These are phyloP conservation scores for Eustoma russellianum DNA, from an alignment of 257 asterid genomes.

Conservation along the genomic window DNA sequence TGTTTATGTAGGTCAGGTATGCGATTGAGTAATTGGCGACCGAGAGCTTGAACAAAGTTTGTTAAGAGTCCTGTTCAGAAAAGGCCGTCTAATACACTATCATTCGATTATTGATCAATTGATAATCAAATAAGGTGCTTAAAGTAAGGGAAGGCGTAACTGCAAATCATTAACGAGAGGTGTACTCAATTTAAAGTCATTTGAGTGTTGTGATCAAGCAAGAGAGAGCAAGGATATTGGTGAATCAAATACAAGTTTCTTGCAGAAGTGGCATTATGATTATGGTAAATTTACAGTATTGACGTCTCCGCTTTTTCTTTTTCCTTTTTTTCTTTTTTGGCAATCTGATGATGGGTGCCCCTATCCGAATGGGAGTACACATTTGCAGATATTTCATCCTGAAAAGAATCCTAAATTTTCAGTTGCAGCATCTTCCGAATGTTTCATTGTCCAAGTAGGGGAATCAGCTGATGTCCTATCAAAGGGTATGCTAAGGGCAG, in stretches of 20 bases:
- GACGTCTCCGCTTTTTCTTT: constrained; percentile 72
- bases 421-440: constrained; percentile 47
- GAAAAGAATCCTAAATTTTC: constrained; percentile 28
- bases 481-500: constrained; percentile 71
- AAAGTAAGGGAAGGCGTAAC: constrained; percentile 17
- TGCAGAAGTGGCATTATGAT: constrained; percentile 99
- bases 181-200: constrained; percentile 8
- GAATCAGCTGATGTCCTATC: constrained; percentile 79
- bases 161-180: constrained; percentile 6
- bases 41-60: constrained; percentile 68
- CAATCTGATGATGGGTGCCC: constrained; percentile 35
- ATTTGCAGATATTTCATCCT: constrained; percentile 64
- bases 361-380: constrained; percentile 53
- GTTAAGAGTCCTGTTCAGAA: constrained; percentile 54
- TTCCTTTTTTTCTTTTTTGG: too few relatives aligned
- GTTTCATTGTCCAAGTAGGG: constrained; percentile 86
- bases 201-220: constrained; percentile 1
- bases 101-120: constrained; percentile 53
- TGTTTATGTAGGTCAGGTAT: constrained; percentile 56
- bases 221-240: constrained; percentile 1
- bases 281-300: constrained; percentile 74
- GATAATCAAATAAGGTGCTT: constrained; percentile 30
- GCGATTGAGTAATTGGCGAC: constrained; percentile 53
- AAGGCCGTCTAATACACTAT: constrained; percentile 81
- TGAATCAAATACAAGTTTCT: constrained; percentile 18